Evolutionary conservation across 352 stramenopile genomes (phyloP).

Genomic region (Phytopythium vexans): DNA sequence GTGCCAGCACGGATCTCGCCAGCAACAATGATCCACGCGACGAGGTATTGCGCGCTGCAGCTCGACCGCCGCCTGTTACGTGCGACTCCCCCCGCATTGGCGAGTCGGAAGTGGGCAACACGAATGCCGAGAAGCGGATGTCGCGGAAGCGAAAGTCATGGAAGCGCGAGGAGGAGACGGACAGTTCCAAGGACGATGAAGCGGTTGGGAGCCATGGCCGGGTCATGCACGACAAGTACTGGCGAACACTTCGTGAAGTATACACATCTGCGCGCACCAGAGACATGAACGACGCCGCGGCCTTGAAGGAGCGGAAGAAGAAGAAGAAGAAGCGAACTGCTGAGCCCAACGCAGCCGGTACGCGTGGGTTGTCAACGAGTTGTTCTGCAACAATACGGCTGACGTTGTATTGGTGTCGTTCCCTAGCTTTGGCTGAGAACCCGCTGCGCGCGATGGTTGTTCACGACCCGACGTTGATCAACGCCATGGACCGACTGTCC

Average conservation of each 20-base stretch:
- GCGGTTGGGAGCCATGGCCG: neutral
- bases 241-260: constrained; percentile 45
- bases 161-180: constrained; percentile 4
- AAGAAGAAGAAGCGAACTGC: constrained; percentile 19
- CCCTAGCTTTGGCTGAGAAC: neutral
- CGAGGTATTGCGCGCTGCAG: no score
- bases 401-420: no score
- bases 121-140: neutral
- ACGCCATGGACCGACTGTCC: constrained; percentile 58
- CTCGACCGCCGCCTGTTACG: no score
- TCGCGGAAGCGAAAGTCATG: constrained; percentile 4
- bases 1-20: no score
- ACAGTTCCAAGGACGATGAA: constrained; percentile 5
- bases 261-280: constrained; percentile 25
- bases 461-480: constrained; percentile 53
- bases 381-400: constrained; percentile 8
- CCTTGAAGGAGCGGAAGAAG: constrained; percentile 8
- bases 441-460: constrained; percentile 27
- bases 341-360: constrained; percentile 1
- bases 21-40: no score
- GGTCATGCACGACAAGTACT: constrained; percentile 22
- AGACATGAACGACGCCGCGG: constrained; percentile 2
- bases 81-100: no score
- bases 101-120: no score
- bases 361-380: neutral